Percentiles rank a stretch among this genome's conserved stretches.
Evolutionary conservation across 2,329 filamentous ascomycete species (phyloP).

Genomic region (Fusarium sp.): DNA sequence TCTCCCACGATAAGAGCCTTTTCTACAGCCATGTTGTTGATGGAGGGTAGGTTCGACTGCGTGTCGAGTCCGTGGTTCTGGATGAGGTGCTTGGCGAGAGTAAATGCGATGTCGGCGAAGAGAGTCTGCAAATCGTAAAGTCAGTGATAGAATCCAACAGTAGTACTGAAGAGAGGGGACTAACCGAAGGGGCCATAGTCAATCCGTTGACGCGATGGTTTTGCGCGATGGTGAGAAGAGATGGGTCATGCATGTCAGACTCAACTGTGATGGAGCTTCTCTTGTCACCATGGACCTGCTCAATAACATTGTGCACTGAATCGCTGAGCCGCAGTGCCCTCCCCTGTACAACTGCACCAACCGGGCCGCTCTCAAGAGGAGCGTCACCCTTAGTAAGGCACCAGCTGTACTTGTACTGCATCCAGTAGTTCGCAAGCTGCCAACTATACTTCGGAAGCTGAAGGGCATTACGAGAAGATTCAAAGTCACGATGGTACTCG

Average conservation of each 20-base stretch:
- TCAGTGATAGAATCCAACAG: not conserved
- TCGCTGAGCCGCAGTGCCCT: not conserved
- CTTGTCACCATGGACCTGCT: not conserved
- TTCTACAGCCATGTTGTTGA: not conserved
- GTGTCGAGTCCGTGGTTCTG: not conserved
- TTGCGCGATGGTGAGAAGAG: not conserved
- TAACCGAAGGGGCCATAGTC: not conserved
- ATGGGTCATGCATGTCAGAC: not conserved
- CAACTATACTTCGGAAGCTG: constrained; percentile 76
- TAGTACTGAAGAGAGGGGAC: rapidly evolving
- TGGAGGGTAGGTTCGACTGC: not conserved
- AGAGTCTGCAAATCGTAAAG: not conserved
- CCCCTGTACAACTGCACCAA: rapidly evolving
- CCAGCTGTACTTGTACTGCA: constrained; percentile 74
- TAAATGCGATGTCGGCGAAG: not conserved
- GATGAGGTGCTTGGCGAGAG: not conserved
- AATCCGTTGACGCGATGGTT: not conserved
- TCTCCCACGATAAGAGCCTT: not conserved
- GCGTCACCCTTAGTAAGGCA: constrained; percentile 69
- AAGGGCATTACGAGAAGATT: constrained; percentile 58
- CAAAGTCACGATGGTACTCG: constrained; percentile 69
- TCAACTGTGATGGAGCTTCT: not conserved
- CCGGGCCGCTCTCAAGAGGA: not conserved
- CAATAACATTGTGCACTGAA: not conserved
- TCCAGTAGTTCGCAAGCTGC: constrained; percentile 78